Evolutionary conservation across 371 early-diverging fungal genomes (phyloP).

Genomic region (Apophysomyces sp.): DNA sequence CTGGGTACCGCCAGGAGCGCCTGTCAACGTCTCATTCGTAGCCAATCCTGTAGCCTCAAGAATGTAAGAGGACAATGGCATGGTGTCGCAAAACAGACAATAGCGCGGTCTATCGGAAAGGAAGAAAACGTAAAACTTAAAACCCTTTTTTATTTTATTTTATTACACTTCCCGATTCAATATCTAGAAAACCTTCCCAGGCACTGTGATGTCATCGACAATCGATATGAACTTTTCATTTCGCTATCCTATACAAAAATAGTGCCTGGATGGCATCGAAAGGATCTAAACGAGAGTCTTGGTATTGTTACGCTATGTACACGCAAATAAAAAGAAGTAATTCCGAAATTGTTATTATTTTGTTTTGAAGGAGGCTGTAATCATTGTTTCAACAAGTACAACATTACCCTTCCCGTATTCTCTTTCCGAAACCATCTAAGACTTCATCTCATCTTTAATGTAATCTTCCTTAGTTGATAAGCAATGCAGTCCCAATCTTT

Average conservation of each 20-base stretch:
- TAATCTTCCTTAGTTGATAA: too few species aligned
- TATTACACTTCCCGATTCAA: background rate
- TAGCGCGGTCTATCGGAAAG: background rate
- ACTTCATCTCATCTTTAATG: background rate
- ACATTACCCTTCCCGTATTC: too few species aligned
- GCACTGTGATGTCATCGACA: background rate
- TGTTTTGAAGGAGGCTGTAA: background rate
- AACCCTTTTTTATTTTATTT: background rate
- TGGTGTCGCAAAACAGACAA: background rate
- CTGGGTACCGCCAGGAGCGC: background rate
- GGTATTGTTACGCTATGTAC: too few species aligned
- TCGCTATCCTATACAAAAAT: background rate
- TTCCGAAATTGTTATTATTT: background rate
- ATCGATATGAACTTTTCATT: background rate
- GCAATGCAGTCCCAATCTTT: too few species aligned
- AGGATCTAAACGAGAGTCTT: too few species aligned
- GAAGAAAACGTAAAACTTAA: background rate
- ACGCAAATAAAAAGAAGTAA: too few species aligned
- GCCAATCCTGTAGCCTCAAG: constrained; percentile 1
- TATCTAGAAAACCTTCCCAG: background rate
- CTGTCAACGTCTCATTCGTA: background rate
- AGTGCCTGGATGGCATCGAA: background rate
- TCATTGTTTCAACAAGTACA: too few species aligned
- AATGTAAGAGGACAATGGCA: constrained; percentile 3
- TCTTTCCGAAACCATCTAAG: background rate